A percentile compares a stretch with the other conserved stretches of the same genome.
Evolutionary conservation across 306 rosid species (phyloP).

Genomic region (Dalbergia cochinchinensis): DNA sequence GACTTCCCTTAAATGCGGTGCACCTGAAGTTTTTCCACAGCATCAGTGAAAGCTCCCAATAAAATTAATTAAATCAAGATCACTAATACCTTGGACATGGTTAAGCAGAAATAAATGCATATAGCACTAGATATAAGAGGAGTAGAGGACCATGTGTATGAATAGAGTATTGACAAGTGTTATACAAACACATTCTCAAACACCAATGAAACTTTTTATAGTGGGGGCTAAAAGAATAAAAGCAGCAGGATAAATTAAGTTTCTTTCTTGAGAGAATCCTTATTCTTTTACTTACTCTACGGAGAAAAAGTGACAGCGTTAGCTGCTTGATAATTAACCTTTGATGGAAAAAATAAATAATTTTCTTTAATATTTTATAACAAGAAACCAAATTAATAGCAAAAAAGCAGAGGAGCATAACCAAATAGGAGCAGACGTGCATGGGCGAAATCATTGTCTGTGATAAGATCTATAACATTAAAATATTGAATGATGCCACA

Average conservation of each 20-base stretch:
- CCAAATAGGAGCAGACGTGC: background rate
- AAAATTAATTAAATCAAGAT: background rate
- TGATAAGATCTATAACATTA: slow-evolving; percentile 4
- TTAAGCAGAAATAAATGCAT: background rate
- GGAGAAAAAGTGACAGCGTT: background rate
- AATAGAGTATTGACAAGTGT: background rate
- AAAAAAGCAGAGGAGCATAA: background rate
- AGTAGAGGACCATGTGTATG: background rate
- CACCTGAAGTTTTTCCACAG: slow-evolving; percentile 55
- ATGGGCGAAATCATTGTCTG: slow-evolving; percentile 20
- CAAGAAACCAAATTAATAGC: background rate
- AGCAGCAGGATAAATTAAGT: background rate
- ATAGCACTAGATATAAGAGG: background rate
- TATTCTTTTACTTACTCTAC: no score
- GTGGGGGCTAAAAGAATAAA: background rate
- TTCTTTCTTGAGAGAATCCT: no score
- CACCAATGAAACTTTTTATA: background rate
- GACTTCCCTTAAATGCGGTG: slow-evolving; percentile 70
- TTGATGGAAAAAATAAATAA: background rate
- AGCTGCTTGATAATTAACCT: background rate
- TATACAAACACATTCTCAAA: no score
- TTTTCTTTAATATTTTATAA: background rate
- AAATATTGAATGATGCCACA: background rate
- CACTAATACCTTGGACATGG: background rate
- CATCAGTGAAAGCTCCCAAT: background rate